These are phyloP conservation scores for Epicoccum nigrum DNA, from an alignment of 2,329 filamentous ascomycete species.

Conservation along the genomic window DNA sequence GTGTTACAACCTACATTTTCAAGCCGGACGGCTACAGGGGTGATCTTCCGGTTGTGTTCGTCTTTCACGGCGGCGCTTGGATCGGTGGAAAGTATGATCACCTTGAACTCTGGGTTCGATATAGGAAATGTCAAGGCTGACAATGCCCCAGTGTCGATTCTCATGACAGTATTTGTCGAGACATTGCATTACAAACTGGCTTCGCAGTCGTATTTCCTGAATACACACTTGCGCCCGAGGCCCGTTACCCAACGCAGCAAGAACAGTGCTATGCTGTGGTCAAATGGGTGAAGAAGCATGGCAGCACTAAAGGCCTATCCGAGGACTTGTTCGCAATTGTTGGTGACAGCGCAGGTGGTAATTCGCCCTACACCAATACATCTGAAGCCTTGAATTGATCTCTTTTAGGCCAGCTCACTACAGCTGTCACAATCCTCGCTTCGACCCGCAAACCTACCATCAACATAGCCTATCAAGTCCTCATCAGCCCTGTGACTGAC, in stretches of 20 bases:
- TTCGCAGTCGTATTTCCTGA: not conserved
- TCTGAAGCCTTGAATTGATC: too few relatives aligned
- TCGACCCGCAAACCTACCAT: not conserved
- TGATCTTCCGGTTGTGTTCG: not conserved
- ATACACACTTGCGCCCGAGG: constrained; percentile 1
- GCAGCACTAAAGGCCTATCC: not conserved
- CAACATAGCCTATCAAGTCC: not conserved
- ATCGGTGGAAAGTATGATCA: not conserved
- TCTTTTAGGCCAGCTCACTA: not conserved
- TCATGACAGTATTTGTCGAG: not conserved
- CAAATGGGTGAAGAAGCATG: not conserved
- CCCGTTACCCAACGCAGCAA: constrained; percentile 1
- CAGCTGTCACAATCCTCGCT: not conserved
- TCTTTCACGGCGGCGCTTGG: not conserved
- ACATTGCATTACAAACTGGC: not conserved
- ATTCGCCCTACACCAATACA: not conserved
- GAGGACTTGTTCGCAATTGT: not conserved
- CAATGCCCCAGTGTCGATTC: not conserved
- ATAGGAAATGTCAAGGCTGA: not conserved
- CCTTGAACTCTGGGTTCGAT: not conserved
- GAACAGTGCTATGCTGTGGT: constrained; percentile 1
- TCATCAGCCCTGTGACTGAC: not conserved
- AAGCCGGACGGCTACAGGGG: not conserved
- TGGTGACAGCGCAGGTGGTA: not conserved
- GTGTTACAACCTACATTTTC: not conserved